Evolutionary conservation across 768 basidiomycete species (phyloP).

Genomic region (Goffeauzyma gilvescens): DNA sequence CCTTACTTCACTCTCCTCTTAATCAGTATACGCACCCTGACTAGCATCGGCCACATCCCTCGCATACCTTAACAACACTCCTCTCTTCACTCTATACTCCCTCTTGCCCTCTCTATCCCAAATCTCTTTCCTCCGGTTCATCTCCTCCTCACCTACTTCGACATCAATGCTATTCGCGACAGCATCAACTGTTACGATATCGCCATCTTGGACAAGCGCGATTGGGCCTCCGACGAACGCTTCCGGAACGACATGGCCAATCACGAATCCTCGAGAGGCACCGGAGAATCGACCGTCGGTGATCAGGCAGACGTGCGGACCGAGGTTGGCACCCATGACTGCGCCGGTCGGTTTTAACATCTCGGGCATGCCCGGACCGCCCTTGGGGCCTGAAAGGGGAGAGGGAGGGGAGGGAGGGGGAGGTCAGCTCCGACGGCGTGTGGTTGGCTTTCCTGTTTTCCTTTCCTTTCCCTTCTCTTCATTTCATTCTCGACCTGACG

Average conservation of each 20-base stretch:
- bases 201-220: conserved; percentile 67
- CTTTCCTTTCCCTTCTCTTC: neutral
- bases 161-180: conserved; percentile 65
- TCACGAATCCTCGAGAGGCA: conserved; percentile 50
- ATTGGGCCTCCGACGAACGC: conserved; percentile 44
- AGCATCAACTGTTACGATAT: conserved; percentile 53
- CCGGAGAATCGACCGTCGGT: conserved; percentile 83
- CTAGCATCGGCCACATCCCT: conserved; percentile 50
- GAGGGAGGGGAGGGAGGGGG: neutral
- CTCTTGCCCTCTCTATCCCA: conserved; percentile 54
- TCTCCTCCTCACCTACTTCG: conserved; percentile 47
- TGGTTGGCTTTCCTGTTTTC: too few relatives aligned
- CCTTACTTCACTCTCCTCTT: neutral
- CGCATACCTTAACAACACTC: conserved; percentile 60
- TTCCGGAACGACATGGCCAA: conserved; percentile 39
- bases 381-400: conserved; percentile 46
- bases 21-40: conserved; percentile 11
- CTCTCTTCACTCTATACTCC: conserved; percentile 49
- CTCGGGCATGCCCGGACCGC: conserved; percentile 85
- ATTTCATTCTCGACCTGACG: neutral
- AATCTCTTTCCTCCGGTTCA: conserved; percentile 42
- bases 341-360: conserved; percentile 52
- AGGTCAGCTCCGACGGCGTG: neutral
- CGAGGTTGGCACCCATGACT: conserved; percentile 55
- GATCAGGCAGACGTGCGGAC: conserved; percentile 57